phyloP scores from a whole-genome alignment of 2,329 filamentous ascomycete genomes.

The Diatrype stigma region DNA sequence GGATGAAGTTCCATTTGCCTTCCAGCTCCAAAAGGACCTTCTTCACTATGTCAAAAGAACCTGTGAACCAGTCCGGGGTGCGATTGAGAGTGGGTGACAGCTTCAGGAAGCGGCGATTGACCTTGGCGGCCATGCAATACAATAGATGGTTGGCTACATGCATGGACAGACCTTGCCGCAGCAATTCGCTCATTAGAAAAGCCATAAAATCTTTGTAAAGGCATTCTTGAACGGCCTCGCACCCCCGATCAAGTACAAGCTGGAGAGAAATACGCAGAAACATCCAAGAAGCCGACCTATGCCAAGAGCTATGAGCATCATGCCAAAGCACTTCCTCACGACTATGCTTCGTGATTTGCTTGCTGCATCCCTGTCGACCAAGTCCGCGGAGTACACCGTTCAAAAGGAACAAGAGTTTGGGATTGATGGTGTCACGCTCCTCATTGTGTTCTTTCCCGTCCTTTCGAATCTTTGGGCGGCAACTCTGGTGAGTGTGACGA shows the following conservation, averaged over 20 bases:
- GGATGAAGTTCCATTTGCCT: not conserved
- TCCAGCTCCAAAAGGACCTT: not conserved
- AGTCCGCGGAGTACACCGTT: slow-evolving; percentile 1
- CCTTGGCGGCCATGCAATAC: slow-evolving; percentile 4
- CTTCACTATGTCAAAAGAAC: not conserved
- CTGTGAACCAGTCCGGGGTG: not conserved
- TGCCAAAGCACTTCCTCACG: slow-evolving; percentile 1
- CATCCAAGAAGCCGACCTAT: slow-evolving; percentile 3
- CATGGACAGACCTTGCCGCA: not conserved
- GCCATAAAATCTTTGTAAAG: slow-evolving; percentile 2
- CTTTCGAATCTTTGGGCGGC: not conserved
- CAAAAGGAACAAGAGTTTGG: not conserved
- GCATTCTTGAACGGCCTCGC: not conserved
- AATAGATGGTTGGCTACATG: not conserved
- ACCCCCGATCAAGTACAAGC: not conserved
- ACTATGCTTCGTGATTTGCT: not conserved
- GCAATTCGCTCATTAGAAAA: not conserved
- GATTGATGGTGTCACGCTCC: slow-evolving; percentile 1
- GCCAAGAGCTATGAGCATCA: not conserved
- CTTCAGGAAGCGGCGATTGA: slow-evolving; percentile 2
- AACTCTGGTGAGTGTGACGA: not conserved
- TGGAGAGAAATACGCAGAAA: not conserved
- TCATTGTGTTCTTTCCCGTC: not conserved
- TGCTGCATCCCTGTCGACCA: not conserved
- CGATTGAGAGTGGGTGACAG: not conserved